Conservation (phyloP, 2,329 filamentous ascomycete genomes). For the Epichloe baconii region DNA sequence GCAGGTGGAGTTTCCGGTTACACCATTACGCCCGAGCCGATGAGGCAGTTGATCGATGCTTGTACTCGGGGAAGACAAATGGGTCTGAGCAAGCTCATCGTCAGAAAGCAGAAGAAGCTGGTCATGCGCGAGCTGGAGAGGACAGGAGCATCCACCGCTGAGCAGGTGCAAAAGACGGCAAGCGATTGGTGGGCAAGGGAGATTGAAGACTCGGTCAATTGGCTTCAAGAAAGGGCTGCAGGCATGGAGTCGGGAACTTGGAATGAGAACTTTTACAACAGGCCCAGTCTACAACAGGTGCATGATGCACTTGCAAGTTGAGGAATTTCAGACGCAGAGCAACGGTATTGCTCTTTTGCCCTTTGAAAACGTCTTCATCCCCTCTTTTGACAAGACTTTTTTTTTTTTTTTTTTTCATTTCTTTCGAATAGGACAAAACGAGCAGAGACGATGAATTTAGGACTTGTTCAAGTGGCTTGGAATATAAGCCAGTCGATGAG, state of each 20-base stretch:
- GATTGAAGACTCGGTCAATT: slow-evolving; percentile 33
- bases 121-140: slow-evolving; percentile 25
- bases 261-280: slow-evolving; percentile 36
- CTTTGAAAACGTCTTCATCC: background rate
- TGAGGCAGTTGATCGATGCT: slow-evolving; percentile 35
- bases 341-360: background rate
- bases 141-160: slow-evolving; percentile 20
- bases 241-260: slow-evolving; percentile 28
- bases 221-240: slow-evolving; percentile 27
- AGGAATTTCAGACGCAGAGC: slow-evolving; percentile 10
- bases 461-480: too few species aligned
- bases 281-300: slow-evolving; percentile 35
- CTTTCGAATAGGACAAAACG: too few species aligned
- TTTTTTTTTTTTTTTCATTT: too few species aligned
- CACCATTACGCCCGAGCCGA: slow-evolving; percentile 29
- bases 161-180: slow-evolving; percentile 25
- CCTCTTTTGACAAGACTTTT: background rate
- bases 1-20: slow-evolving; percentile 42
- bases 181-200: slow-evolving; percentile 36
- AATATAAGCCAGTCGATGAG: background rate
- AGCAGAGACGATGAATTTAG: too few species aligned
- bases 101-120: slow-evolving; percentile 32
- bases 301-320: slow-evolving; percentile 13
- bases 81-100: slow-evolving; percentile 31
- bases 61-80: slow-evolving; percentile 37